Percentiles rank a stretch among this genome's conserved stretches.
Conservation (phyloP, 306 rosid species). For the barrel medic (Medicago truncatula) region DNA sequence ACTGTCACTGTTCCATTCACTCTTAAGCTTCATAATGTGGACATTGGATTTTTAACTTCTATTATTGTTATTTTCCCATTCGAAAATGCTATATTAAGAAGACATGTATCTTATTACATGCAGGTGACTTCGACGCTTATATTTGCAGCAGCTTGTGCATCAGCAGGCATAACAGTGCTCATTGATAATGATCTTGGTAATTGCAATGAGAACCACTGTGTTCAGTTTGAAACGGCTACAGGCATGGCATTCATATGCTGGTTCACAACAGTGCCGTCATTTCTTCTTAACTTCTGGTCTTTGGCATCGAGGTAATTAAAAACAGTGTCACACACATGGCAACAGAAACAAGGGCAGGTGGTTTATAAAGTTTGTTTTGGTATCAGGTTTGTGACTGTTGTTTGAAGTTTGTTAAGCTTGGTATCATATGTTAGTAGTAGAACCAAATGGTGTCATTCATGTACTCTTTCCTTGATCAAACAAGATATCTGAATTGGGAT, state of each 20-base stretch:
- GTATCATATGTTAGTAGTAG: slow-evolving; percentile 16
- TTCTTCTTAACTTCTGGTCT: slow-evolving; percentile 84
- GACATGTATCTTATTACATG: slow-evolving; percentile 35
- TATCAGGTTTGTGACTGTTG: slow-evolving; percentile 12
- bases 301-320: slow-evolving; percentile 63
- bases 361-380: slow-evolving; percentile 37
- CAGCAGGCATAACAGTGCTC: slow-evolving; percentile 92
- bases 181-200: slow-evolving; percentile 78
- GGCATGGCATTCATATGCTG: slow-evolving; percentile 91
- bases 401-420: slow-evolving; percentile 6
- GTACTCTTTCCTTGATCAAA: slow-evolving; percentile 32
- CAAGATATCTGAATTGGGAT: slow-evolving; percentile 29
- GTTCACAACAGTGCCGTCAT: slow-evolving; percentile 81
- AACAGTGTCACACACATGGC: background rate
- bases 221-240: slow-evolving; percentile 82
- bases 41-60: slow-evolving; percentile 20
- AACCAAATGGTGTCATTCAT: slow-evolving; percentile 27
- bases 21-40: slow-evolving; percentile 8
- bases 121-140: slow-evolving; percentile 85
- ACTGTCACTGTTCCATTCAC: slow-evolving; percentile 20
- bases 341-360: slow-evolving; percentile 17
- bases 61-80: slow-evolving; percentile 11
- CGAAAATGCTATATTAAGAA: slow-evolving; percentile 26
- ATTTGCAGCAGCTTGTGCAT: slow-evolving; percentile 97
- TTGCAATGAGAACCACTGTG: slow-evolving; percentile 72